Conservation (phyloP, 208 protist genomes). For the Phytomonas francai region DNA sequence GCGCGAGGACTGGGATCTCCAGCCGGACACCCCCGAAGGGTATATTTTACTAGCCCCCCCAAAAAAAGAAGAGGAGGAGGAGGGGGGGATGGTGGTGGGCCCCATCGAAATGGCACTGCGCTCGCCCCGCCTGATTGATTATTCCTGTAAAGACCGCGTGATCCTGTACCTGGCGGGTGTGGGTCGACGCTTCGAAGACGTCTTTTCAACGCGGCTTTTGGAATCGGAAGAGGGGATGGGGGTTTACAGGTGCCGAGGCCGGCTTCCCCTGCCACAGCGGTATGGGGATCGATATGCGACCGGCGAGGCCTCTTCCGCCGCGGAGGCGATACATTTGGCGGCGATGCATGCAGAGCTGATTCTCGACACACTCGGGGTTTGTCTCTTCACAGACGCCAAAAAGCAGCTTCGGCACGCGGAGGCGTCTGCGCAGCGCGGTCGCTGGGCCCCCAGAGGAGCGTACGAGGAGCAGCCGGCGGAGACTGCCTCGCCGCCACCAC, state of each 20-base stretch:
- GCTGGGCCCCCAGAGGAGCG: conserved; percentile 35
- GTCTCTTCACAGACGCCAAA: conserved; percentile 46
- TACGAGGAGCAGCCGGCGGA: conserved; percentile 17
- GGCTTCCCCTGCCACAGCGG: conserved; percentile 53
- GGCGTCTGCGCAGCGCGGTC: conserved; percentile 42
- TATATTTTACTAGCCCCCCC: conserved; percentile 62
- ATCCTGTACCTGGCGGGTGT: conserved; percentile 55
- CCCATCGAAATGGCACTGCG: too few species aligned
- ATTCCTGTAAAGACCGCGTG: conserved; percentile 41
- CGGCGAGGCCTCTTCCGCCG: conserved; percentile 48
- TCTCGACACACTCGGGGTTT: conserved; percentile 78
- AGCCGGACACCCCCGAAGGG: conserved; percentile 56
- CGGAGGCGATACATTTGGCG: conserved; percentile 64
- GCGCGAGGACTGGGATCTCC: conserved; percentile 43
- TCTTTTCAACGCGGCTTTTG: conserved; percentile 35
- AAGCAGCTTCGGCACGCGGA: conserved; percentile 57
- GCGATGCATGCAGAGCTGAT: conserved; percentile 88
- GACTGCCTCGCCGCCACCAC: conserved; percentile 66
- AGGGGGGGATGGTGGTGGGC: conserved; percentile 11
- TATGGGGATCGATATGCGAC: conserved; percentile 76
- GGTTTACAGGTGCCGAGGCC: conserved; percentile 36
- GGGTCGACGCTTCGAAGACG: conserved; percentile 60
- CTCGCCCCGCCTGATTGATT: too few species aligned
- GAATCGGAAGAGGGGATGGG: neutral
- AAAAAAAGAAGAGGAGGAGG: conserved; percentile 20